Conservation (phyloP, 176 grass and related monocot genomes). For the Zizania latifolia region DNA sequence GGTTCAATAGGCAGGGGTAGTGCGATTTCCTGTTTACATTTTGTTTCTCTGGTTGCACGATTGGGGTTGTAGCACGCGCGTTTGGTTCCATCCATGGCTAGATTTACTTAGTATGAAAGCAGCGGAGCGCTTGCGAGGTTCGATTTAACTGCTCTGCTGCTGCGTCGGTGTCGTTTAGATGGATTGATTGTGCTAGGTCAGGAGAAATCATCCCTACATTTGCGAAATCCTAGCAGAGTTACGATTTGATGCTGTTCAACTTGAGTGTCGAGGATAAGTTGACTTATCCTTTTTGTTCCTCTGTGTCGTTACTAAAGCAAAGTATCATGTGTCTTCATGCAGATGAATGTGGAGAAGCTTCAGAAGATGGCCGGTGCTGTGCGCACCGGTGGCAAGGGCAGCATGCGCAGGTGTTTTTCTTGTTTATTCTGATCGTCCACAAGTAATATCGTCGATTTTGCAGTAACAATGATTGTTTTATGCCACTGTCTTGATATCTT, state of each 20-base stretch:
- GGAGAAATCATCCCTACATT: not conserved
- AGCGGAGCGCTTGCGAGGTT: not conserved
- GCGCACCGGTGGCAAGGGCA: conserved; percentile 73
- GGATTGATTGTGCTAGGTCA: not conserved
- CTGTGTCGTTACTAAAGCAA: not conserved
- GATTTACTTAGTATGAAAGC: not conserved
- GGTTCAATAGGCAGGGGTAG: not conserved
- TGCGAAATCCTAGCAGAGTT: not conserved
- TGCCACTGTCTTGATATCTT: not conserved
- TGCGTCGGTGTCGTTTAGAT: not conserved
- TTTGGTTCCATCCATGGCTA: not conserved
- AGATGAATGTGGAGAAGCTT: conserved; percentile 76
- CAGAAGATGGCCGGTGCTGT: conserved; percentile 68
- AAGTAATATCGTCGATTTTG: not conserved
- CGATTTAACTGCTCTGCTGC: not conserved
- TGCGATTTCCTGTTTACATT: not conserved
- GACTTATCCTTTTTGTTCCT: not conserved
- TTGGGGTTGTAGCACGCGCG: not conserved
- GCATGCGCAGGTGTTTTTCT: conserved; percentile 48
- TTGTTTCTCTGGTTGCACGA: not conserved
- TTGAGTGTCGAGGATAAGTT: not conserved
- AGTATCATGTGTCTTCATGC: not conserved
- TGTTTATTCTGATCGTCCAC: not conserved
- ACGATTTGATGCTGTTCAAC: not conserved
- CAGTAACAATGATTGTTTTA: not conserved